Evolutionary conservation across 176 grass and related monocot genomes (phyloP), one percentile per base, ranked within the genome.

Genomic region (Avena atlantica): DNA sequence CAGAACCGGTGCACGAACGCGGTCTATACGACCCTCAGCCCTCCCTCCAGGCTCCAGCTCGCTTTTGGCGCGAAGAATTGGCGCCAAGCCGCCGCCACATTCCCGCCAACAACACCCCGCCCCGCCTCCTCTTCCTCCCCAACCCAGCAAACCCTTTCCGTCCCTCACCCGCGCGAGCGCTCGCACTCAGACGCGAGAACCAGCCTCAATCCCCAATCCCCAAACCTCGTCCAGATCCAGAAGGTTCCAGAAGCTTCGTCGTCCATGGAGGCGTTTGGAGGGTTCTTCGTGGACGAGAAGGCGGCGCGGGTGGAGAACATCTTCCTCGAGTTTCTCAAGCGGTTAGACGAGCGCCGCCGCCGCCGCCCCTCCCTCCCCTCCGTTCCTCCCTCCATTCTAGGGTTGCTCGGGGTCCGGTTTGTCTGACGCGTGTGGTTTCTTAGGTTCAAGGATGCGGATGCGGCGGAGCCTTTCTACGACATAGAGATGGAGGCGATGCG

Each of bases 251-350:
- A 78, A 82, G 57, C 24, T 23, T 67, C 58, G 12, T 19, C 82
- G 15, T 73, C 50, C 59, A 99, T 99, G 97, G 94, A 99, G 83
- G 94, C 94, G n/a, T 91, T 89, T 15, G 89, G 87, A 8, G 94
- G 92, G 45, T 96, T 93, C 92, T 99, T 90, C 87, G 91, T 94
- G 62, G 97, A 99, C 85, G 94, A 99, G 92, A 99, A 99, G 83
- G 97, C 92, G 63, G 86, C 92, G 48, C 89, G 90, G n/a, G 97
- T 94, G 50, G 97, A 99, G 90, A 94, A 91, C 80, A 96, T 99
- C 89, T 99, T 99, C 90, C 86, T 99, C 56, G 97, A 99, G 85
- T 96, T 99, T 81, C 97, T 99, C 61, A 96, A 93, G 80, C 88
- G 97, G 94, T 99, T 66, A 76, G 70, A 31, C 23, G 0, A 20